Evolutionary conservation across 768 basidiomycete genomes (phyloP), one percentile per base, ranked within the genome.

Genomic region (Boletus sp.): DNA sequence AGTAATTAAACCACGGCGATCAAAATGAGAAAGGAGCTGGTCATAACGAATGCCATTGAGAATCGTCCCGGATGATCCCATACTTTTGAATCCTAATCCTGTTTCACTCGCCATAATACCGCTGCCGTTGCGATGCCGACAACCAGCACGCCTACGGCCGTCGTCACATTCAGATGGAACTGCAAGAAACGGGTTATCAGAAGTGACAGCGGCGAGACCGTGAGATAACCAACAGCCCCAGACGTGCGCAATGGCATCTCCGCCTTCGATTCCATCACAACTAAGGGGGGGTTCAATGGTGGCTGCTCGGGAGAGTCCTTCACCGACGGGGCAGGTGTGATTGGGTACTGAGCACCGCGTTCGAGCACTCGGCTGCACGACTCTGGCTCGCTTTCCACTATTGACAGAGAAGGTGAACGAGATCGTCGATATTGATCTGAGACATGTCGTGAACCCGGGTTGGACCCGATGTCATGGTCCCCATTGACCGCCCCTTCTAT

Each of bases 91-190:
- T 55, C 61, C 50, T 65, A 72, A 30, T 78, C 77, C 35, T 76
- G 75, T 58, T 83, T 84, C 30, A 88, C 84, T 59, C 85, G 79
- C 86, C 87, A 89, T 64, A 88, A 72, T 49, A 90, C 87, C 7
- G 87, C 88, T 12, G 82, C 86, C 3, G 89, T 86, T 4, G 85
- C 86, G 8, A 87, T 80, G 49, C 84, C 78, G 30, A 90, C 70
- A 5, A 90, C 78, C 17, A 89, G 67, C 8, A 89, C 82, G 5
- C 87, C 87, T 4, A 87, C 71, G 6, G 84, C 86, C 2, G 86
- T 78, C 55, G 62, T 84, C 62, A 74, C 47, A 57, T 68, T 58
- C 33, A 73, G 32, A 24, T 68, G 67, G 30, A 70, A 64, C 70
- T 69, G 69, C 50, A 67, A 63, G 49, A 62, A 57, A 67, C 33